A percentile compares a stretch with the other conserved stretches of the same genome.
Evolutionary conservation across 2,329 filamentous ascomycete species (phyloP).

Genomic region (Clarireedia monteithiana): DNA sequence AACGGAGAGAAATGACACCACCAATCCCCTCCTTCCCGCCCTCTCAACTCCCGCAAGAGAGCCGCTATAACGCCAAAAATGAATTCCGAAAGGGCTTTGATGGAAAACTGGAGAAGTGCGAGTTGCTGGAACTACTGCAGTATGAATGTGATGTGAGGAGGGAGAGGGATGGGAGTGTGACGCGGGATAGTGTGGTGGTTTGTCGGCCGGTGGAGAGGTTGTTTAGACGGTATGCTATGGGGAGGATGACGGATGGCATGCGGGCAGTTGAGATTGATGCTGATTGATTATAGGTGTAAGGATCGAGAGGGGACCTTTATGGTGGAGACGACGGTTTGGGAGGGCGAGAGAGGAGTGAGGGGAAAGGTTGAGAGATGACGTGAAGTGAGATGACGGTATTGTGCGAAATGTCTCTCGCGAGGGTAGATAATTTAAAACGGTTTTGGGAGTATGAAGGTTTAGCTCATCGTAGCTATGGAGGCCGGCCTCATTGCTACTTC

Average conservation of each 20-base stretch:
- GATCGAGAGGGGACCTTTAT: constrained; percentile 50
- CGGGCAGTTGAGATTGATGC: constrained; percentile 3
- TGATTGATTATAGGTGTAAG: constrained; percentile 39
- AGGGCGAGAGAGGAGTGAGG: constrained; percentile 27
- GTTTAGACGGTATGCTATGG: constrained; percentile 44
- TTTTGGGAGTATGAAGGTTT: too few species aligned
- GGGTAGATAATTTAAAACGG: too few species aligned
- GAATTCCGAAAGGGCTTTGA: constrained; percentile 42
- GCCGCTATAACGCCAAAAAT: constrained; percentile 19
- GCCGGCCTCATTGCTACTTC: too few species aligned
- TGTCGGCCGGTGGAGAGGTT: constrained; percentile 52
- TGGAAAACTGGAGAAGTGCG: constrained; percentile 46
- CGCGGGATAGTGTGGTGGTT: constrained; percentile 25
- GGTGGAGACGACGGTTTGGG: constrained; percentile 59
- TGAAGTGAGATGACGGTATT: too few species aligned
- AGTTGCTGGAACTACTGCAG: constrained; percentile 12
- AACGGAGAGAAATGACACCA: constrained; percentile 42
- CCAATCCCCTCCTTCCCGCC: constrained; percentile 48
- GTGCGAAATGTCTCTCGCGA: too few species aligned
- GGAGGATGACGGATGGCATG: background rate
- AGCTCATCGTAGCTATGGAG: too few species aligned
- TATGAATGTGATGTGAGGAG: constrained; percentile 43
- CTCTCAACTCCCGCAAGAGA: constrained; percentile 39
- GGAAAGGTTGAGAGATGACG: background rate
- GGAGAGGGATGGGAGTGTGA: constrained; percentile 36